phyloP scores from a whole-genome alignment of 495 filamentous ascomycete species.

The Neurospora sp. region DNA sequence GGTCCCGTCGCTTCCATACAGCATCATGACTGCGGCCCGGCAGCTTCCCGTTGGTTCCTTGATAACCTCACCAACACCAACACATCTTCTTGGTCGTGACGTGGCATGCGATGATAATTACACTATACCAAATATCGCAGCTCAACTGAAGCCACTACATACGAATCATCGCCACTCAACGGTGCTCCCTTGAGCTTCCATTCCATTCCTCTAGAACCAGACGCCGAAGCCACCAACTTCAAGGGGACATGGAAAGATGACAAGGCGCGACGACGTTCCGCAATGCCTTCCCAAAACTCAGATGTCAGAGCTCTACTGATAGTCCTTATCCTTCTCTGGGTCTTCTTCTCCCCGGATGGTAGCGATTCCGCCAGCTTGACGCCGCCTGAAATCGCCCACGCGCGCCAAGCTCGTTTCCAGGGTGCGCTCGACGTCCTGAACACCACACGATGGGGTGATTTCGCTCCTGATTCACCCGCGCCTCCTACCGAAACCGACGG shows the following conservation, averaged over 20 bases:
- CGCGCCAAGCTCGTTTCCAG: background rate
- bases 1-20: background rate
- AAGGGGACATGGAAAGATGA: background rate
- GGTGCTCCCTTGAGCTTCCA: background rate
- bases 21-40: background rate
- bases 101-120: background rate
- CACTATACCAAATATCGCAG: background rate
- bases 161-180: background rate
- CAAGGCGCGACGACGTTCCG: background rate
- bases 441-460: conserved; percentile 63
- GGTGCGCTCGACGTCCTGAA: conserved; percentile 57
- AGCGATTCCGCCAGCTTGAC: conserved; percentile 17
- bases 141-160: background rate
- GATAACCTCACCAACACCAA: background rate
- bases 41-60: background rate
- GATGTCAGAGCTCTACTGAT: conserved; percentile 27
- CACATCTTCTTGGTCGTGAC: background rate
- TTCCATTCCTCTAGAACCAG: background rate
- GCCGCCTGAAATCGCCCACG: conserved; percentile 19
- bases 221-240: background rate
- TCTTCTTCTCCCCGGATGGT: conserved; percentile 28
- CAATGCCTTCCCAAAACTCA: conserved; percentile 29
- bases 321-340: conserved; percentile 33
- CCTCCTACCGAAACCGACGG: background rate
- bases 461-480: conserved; percentile 34